Percentiles rank a stretch among this genome's conserved stretches.
Evolutionary conservation across 2,329 filamentous ascomycete genomes (phyloP).

Genomic region (Aureobasidium subglaciale): DNA sequence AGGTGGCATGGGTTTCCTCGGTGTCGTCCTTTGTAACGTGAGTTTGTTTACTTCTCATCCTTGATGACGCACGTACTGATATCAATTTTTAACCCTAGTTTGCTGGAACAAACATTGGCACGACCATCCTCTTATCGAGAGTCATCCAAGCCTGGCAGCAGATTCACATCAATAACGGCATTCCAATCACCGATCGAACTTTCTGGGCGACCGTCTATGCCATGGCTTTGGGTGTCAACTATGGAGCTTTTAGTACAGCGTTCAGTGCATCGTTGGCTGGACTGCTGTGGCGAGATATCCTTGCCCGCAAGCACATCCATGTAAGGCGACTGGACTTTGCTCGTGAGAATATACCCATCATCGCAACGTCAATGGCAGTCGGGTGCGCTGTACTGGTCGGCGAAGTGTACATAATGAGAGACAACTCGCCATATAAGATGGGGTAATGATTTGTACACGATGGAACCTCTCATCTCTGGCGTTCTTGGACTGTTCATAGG

Average conservation of each 20-base stretch:
- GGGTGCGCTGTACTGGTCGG: slow-evolving; percentile 56
- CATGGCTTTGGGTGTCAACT: slow-evolving; percentile 70
- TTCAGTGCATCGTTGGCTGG: slow-evolving; percentile 67
- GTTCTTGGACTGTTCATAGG: background rate
- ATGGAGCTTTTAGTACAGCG: slow-evolving; percentile 64
- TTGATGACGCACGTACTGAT: slow-evolving; percentile 17
- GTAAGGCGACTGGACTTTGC: slow-evolving; percentile 60
- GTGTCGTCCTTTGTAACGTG: slow-evolving; percentile 65
- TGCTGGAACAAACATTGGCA: slow-evolving; percentile 70
- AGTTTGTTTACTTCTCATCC: slow-evolving; percentile 25
- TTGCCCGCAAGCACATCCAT: slow-evolving; percentile 59
- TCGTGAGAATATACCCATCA: slow-evolving; percentile 62
- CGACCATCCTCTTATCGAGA: slow-evolving; percentile 64
- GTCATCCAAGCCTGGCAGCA: slow-evolving; percentile 61
- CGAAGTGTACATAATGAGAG: slow-evolving; percentile 55
- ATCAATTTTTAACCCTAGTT: slow-evolving; percentile 47
- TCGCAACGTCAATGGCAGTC: slow-evolving; percentile 60
- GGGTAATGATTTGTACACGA: background rate
- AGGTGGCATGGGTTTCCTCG: slow-evolving; percentile 66
- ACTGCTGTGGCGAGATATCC: slow-evolving; percentile 65
- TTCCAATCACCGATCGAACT: slow-evolving; percentile 53
- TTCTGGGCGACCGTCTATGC: slow-evolving; percentile 70
- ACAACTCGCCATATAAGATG: slow-evolving; percentile 31
- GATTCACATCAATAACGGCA: slow-evolving; percentile 45
- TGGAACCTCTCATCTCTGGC: background rate